Conservation (phyloP, 345 rosid genomes). For the Arabidopsis thaliana region DNA sequence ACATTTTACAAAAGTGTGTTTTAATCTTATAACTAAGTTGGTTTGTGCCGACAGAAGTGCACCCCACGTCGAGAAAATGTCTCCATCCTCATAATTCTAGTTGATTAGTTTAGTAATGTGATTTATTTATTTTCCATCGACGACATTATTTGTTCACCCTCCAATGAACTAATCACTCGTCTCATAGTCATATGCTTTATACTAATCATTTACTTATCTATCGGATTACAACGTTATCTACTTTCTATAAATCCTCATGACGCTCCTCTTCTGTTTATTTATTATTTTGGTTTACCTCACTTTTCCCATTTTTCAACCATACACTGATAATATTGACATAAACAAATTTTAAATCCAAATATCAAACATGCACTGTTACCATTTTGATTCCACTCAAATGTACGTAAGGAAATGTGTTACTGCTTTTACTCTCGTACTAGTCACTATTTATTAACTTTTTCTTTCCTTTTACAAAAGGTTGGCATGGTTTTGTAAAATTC, state of each 20-base stretch:
- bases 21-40: neutral
- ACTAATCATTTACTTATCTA: slow-evolving; percentile 20
- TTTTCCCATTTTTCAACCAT: slow-evolving; percentile 38
- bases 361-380: slow-evolving; percentile 16
- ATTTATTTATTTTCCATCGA: neutral
- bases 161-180: slow-evolving; percentile 29
- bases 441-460: slow-evolving; percentile 8
- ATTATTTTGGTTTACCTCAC: slow-evolving; percentile 23
- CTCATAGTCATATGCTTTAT: slow-evolving; percentile 7
- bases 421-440: slow-evolving; percentile 31
- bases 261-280: slow-evolving; percentile 42
- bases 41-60: slow-evolving; percentile 23
- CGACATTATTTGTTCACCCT: neutral
- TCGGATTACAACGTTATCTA: slow-evolving; percentile 37
- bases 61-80: slow-evolving; percentile 35
- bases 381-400: slow-evolving; percentile 14
- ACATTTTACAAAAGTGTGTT: too few relatives aligned
- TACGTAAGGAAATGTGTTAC: slow-evolving; percentile 22
- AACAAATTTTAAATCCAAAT: neutral
- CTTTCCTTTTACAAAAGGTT: neutral
- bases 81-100: slow-evolving; percentile 16
- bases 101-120: slow-evolving; percentile 13
- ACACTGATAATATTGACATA: slow-evolving; percentile 30
- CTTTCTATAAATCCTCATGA: slow-evolving; percentile 38
- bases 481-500: slow-evolving; percentile 4